These are phyloP conservation scores for Vanilla planifolia DNA, from an alignment of 106 monocot species.

Conservation along the genomic window DNA sequence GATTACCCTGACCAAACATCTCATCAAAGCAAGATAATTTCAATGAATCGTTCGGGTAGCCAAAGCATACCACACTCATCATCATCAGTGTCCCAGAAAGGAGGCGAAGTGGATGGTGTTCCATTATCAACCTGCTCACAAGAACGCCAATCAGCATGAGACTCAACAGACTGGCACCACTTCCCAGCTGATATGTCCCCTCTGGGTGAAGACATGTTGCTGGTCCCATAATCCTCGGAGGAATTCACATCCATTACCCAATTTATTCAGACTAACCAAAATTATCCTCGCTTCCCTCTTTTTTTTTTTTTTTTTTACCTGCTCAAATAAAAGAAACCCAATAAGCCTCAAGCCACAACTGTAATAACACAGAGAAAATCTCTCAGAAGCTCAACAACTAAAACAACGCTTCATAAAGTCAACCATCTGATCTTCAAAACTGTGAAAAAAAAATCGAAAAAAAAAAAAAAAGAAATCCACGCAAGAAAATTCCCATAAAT, in stretches of 20 bases:
- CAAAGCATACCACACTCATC: conserved; percentile 9
- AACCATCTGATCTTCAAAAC: too few species aligned
- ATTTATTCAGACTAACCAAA: conserved; percentile 1
- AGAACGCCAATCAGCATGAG: conserved; percentile 21
- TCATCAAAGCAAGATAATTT: neutral
- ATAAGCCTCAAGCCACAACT: neutral
- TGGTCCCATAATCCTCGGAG: neutral
- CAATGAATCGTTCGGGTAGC: neutral
- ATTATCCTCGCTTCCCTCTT: neutral
- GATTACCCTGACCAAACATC: neutral
- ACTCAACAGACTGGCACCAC: conserved; percentile 18
- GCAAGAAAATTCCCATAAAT: too few species aligned
- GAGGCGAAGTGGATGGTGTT: conserved; percentile 20
- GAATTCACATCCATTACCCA: conserved; percentile 3
- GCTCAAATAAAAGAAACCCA: neutral
- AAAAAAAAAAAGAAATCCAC: too few species aligned
- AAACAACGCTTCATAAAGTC: too few species aligned
- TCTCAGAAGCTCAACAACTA: too few species aligned
- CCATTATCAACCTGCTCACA: conserved; percentile 24
- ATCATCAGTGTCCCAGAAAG: conserved; percentile 23
- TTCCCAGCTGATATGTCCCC: conserved; percentile 9
- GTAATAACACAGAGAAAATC: too few species aligned
- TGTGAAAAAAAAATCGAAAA: too few species aligned
- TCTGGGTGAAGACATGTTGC: neutral
- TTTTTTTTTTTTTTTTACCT: neutral